Base-by-base conservation (phyloP, 805 yeast species). In the Candida taoyuanica region DNA sequence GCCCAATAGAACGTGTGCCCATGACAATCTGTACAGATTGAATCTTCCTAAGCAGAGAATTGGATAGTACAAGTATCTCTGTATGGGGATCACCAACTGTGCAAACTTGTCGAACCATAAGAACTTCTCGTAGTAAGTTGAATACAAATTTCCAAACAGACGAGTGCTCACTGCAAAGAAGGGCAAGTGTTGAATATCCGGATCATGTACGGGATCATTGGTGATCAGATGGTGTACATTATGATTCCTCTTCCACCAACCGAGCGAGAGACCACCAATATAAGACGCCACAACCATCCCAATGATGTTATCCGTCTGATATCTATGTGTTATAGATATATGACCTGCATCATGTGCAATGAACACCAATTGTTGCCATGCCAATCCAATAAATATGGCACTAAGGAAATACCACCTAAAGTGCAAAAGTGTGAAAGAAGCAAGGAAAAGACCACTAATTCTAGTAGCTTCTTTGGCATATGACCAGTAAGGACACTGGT, bases 211-310 rank as follows among this genome's bases (percentile, higher is more conserved):
- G 0, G 96, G 96, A 55, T 87, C 95, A 59, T 87, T 87, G n/a
- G 96, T 84, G 38, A 87, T 72, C 36, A 87, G 63, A 58, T 87
- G 96, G 60, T 87, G 96, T n/a, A 87, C 94, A 57, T 87, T 87
- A 62, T 87, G 96, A 60, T 85, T 87, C 36, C 89, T 70, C 52
- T 87, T 88, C 96, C 96, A 87, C 96, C 96, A 87, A 2, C 95
- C 95, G 16, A 86, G 56, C 32, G 95, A 84, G 29, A 87, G 67
- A 0, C 96, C 96, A n/a, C 96, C 96, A 36, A 78, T 61, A 67
- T 71, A 87, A 45, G 85, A 77, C 1, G 95, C 94, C 34, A 87
- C 67, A 2, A 76, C 35, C 59, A 80, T 75, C 1, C 95, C 94
- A 40, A 85, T 68, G 15, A 82, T 56, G 54, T 81, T 87, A 59